Percentiles rank a stretch among this genome's conserved stretches.
phyloP scores from a whole-genome alignment of 768 basidiomycete genomes.

The Kwoniella sp. region DNA sequence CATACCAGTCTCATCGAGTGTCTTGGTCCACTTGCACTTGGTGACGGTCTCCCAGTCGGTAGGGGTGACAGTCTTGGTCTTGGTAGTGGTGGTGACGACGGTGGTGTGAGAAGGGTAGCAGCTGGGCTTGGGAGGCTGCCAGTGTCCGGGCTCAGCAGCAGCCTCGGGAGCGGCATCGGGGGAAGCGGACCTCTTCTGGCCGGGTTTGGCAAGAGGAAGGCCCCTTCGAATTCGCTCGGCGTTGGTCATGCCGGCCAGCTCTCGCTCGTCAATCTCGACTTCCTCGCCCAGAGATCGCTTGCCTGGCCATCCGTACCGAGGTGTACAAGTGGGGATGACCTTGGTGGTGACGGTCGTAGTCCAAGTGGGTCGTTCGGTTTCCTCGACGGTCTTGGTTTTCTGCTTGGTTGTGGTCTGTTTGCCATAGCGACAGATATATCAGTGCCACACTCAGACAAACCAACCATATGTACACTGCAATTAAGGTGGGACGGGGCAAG shows the following conservation, averaged over 20 bases:
- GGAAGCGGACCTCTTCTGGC: not conserved
- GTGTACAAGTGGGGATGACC: conserved; percentile 11
- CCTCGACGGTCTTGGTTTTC: conserved; percentile 6
- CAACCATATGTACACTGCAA: not conserved
- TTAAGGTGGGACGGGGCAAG: not conserved
- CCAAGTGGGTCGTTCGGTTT: conserved; percentile 3
- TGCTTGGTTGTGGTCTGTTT: conserved; percentile 17
- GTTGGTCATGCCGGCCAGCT: conserved; percentile 22
- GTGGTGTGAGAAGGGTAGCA: conserved; percentile 9
- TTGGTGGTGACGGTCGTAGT: conserved; percentile 14
- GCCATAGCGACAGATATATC: not conserved
- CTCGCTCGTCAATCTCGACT: conserved; percentile 18
- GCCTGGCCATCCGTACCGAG: not conserved
- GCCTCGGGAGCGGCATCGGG: not conserved
- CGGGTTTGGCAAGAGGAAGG: conserved; percentile 20
- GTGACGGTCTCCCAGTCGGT: conserved; percentile 19
- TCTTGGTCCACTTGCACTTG: conserved; percentile 23
- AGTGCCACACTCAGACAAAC: not conserved
- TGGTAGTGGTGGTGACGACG: conserved; percentile 1
- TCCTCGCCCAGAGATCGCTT: conserved; percentile 11
- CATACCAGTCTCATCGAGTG: conserved; percentile 23
- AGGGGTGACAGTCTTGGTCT: conserved; percentile 23
- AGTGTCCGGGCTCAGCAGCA: not conserved
- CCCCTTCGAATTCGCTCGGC: conserved; percentile 25
- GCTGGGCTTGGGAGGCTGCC: conserved; percentile 10